Conservation (phyloP, 345 rosid species). For the Triadica sebifera region DNA sequence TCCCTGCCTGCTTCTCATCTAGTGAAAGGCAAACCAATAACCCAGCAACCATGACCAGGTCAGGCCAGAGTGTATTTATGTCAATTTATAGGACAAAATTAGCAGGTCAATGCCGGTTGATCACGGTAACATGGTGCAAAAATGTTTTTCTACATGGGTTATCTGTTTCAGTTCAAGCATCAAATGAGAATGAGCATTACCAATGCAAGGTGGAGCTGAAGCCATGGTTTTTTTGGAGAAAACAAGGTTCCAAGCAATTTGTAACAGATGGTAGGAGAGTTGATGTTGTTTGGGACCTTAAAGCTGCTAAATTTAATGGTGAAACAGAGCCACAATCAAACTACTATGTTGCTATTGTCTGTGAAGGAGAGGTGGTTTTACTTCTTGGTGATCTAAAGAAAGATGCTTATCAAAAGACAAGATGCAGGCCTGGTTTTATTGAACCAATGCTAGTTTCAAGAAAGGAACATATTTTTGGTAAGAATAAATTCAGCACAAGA, state of each 20-base stretch:
- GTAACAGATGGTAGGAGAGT: conserved; percentile 34
- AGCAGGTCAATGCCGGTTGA: conserved; percentile 38
- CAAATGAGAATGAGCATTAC: conserved; percentile 21
- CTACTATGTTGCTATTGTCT: conserved; percentile 53
- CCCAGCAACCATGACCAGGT: conserved; percentile 33
- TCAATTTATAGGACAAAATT: conserved; percentile 49
- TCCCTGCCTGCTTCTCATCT: conserved; percentile 49
- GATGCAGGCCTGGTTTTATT: conserved; percentile 51
- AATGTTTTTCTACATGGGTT: conserved; percentile 47
- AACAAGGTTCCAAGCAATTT: conserved; percentile 54
- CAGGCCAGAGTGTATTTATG: conserved; percentile 44
- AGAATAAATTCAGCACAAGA: conserved; percentile 45
- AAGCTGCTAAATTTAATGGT: conserved; percentile 49
- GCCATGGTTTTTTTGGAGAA: conserved; percentile 64
- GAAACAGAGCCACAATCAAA: conserved; percentile 51
- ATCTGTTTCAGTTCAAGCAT: conserved; percentile 45
- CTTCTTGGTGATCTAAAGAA: conserved; percentile 47
- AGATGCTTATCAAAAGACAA: conserved; percentile 43
- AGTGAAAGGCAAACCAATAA: conserved; percentile 32
- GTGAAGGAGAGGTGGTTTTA: conserved; percentile 54
- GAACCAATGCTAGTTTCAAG: conserved; percentile 50
- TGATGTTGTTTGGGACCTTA: conserved; percentile 53
- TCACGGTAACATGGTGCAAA: conserved; percentile 58
- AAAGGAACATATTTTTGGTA: conserved; percentile 52
- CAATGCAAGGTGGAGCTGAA: conserved; percentile 49